Evolutionary conservation across 2,329 filamentous ascomycete species (phyloP).

Genomic region (Boeremia lycopersici): DNA sequence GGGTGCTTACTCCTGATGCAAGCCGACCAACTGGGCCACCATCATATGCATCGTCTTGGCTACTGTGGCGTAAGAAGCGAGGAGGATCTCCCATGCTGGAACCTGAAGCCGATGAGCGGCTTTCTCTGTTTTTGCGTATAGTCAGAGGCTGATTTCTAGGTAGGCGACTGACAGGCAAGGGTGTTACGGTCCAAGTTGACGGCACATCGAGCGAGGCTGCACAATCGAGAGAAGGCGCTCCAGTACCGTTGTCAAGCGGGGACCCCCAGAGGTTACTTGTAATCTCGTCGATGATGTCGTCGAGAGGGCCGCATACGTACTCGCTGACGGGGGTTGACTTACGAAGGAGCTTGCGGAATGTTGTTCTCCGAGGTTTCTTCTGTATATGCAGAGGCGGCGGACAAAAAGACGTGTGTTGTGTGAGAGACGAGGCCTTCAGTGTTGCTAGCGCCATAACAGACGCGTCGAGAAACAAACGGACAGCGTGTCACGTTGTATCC

Average conservation of each 20-base stretch:
- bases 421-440: constrained; percentile 13
- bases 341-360: constrained; percentile 34
- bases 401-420: constrained; percentile 23
- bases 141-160: constrained; percentile 40
- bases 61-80: constrained; percentile 21
- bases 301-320: constrained; percentile 31
- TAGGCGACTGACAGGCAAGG: constrained; percentile 37
- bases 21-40: constrained; percentile 12
- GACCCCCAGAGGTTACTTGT: constrained; percentile 35
- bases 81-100: constrained; percentile 28
- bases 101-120: constrained; percentile 35
- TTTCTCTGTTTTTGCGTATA: constrained; percentile 42
- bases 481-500: constrained; percentile 12
- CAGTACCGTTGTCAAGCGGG: constrained; percentile 20
- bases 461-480: constrained; percentile 14
- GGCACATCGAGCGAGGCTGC: constrained; percentile 24
- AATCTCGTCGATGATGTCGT: constrained; percentile 46
- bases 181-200: constrained; percentile 31
- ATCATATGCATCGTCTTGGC: constrained; percentile 13
- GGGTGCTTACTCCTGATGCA: not conserved
- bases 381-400: constrained; percentile 39
- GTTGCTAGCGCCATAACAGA: constrained; percentile 22
- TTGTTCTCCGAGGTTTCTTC: constrained; percentile 35
- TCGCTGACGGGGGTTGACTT: constrained; percentile 23
- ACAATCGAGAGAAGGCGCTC: constrained; percentile 22